A percentile compares a stretch with the other conserved stretches of the same genome.
Conservation (phyloP, 768 basidiomycete genomes). For the Leucocoprinus birnbaumii region DNA sequence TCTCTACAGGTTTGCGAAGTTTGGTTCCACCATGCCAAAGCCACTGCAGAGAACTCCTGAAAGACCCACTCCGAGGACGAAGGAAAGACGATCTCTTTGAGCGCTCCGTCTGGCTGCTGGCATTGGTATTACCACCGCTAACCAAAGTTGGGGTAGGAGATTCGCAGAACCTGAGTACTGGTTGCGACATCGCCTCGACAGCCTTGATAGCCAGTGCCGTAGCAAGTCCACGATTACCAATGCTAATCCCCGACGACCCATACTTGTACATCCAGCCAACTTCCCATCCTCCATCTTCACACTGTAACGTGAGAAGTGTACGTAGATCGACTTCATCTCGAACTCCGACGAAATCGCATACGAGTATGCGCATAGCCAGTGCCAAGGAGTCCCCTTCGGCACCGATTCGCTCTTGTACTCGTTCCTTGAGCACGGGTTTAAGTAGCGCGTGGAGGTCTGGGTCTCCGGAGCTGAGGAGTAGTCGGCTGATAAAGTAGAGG, state of each 20-base stretch:
- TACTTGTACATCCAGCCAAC: conserved; percentile 57
- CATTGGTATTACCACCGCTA: not conserved
- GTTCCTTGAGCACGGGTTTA: conserved; percentile 38
- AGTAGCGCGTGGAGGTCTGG: conserved; percentile 32
- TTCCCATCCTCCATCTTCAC: conserved; percentile 55
- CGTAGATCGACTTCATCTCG: conserved; percentile 41
- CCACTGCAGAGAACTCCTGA: conserved; percentile 27
- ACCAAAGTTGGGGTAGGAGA: conserved; percentile 10
- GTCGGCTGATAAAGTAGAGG: conserved; percentile 47
- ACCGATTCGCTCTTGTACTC: conserved; percentile 48
- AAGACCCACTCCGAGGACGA: conserved; percentile 22
- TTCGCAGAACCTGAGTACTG: not conserved
- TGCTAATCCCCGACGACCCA: conserved; percentile 41
- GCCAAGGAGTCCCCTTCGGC: conserved; percentile 49
- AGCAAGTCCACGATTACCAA: conserved; percentile 53
- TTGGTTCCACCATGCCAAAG: conserved; percentile 20
- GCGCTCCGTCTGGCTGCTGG: conserved; percentile 1
- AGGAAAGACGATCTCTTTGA: conserved; percentile 5
- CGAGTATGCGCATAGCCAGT: conserved; percentile 53
- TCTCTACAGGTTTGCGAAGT: conserved; percentile 14
- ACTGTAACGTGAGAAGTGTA: conserved; percentile 42
- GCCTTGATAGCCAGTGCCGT: conserved; percentile 55
- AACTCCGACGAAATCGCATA: conserved; percentile 38
- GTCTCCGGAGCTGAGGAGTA: conserved; percentile 33
- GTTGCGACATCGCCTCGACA: conserved; percentile 27